phyloP scores from a whole-genome alignment of 163 green algal species.

The Scenedesmus sp. region DNA sequence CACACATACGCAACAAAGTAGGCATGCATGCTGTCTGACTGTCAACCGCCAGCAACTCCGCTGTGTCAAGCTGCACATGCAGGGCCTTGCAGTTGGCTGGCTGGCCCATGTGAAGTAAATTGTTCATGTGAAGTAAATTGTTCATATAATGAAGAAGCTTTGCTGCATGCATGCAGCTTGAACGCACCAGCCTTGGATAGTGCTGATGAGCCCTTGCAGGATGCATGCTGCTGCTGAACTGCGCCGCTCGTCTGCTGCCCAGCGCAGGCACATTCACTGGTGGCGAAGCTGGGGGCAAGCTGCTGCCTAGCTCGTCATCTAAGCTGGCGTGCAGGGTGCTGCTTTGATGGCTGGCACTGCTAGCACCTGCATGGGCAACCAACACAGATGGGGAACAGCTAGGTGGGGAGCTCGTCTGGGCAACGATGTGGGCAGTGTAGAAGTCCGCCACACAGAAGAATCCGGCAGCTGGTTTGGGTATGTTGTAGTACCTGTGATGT shows the following conservation, averaged over 20 bases:
- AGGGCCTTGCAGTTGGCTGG: not conserved
- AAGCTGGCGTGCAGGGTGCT: constrained; percentile 45
- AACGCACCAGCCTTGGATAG: constrained; percentile 35
- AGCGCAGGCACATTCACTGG: constrained; percentile 21
- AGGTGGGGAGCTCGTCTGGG: not conserved
- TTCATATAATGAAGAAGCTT: not conserved
- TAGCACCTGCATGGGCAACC: constrained; percentile 26
- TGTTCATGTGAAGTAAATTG: not conserved
- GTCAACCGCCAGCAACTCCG: not conserved
- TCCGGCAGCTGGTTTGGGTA: too few relatives aligned
- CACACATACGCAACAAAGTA: not conserved
- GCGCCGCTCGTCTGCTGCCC: not conserved
- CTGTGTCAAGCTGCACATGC: not conserved
- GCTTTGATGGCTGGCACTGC: constrained; percentile 47
- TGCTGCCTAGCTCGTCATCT: constrained; percentile 35
- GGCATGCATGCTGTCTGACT: not conserved
- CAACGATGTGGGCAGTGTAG: not conserved
- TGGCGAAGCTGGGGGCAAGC: constrained; percentile 22
- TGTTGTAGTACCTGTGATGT: constrained; percentile 51
- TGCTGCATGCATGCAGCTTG: not conserved
- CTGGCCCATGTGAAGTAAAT: not conserved
- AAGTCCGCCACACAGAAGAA: too few relatives aligned
- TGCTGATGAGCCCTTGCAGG: constrained; percentile 3
- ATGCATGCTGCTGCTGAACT: constrained; percentile 10
- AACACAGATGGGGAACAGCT: not conserved